Base-by-base conservation (phyloP, 2,329 filamentous ascomycete genomes). In the Colletotrichum musae region DNA sequence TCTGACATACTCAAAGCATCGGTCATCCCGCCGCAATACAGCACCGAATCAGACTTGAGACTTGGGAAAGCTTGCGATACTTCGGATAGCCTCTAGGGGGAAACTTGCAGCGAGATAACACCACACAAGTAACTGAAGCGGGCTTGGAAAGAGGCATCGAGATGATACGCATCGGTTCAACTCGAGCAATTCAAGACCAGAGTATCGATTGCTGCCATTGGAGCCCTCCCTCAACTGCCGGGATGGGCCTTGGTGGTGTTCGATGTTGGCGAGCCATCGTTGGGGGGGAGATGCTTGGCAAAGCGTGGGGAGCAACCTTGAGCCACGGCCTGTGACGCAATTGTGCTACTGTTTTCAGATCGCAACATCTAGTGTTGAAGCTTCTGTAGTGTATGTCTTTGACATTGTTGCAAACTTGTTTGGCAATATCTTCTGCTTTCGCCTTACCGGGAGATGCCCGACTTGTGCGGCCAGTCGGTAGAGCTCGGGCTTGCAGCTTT, bases 301-400 rank as follows among this genome's bases (percentile, higher is more conserved):
- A 18, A 45, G 36, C 63, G 56, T 57, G 36, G 41, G 61, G 50
- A 26, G 39, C 36, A 68, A 41, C 50, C 26, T 26, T 52, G 57
- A 66, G 66, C 62, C 56, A 69, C 57, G 36, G 9, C 18, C 1
- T 26, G 26, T 69, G 62, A 69, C 62, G 66, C 62, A 60, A 66
- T 39, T 24, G 43, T 9, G 28, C 32, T 26, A 43, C 54, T 56
- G 66, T 21, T 66, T 69, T 41, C 66, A 45, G 61, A 41, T 3
- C n/a, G 16, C 47, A 1, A 36, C 10, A 36, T 10, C 32, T 36
- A 43, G 18, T 52, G 16, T 24, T 41, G 50, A 56, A 16, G 41
- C 24, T 51, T 28, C 28, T 45, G 41, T 28, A 2, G 61, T 45
- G 41, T 28, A 2, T 66, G 16, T 28, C 24, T 36, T 36, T 26